These are phyloP conservation scores for Neofusicoccum umdonicola DNA, from an alignment of 2,329 filamentous ascomycete genomes.

Conservation along the genomic window DNA sequence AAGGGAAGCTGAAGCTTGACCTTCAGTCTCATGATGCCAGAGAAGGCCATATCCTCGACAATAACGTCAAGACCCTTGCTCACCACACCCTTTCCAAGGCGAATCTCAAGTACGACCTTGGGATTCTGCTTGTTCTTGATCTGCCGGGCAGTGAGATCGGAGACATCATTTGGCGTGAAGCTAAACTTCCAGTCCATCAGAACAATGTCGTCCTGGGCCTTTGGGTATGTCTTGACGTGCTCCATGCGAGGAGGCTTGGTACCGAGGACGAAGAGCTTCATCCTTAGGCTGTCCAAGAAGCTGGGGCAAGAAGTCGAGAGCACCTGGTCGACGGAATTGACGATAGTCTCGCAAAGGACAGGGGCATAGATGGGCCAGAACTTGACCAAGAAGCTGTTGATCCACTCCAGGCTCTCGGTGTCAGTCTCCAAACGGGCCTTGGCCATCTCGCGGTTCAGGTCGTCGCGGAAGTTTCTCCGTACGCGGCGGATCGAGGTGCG, in stretches of 20 bases:
- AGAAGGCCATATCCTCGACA: slow-evolving; percentile 96
- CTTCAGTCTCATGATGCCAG: slow-evolving; percentile 93
- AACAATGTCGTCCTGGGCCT: slow-evolving; percentile 89
- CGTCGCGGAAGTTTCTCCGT: slow-evolving; percentile 92
- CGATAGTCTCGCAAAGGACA: slow-evolving; percentile 85
- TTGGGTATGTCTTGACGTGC: slow-evolving; percentile 97
- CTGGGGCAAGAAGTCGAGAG: slow-evolving; percentile 86
- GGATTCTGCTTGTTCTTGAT: slow-evolving; percentile 95
- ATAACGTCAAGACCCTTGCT: slow-evolving; percentile 97
- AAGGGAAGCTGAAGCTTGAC: slow-evolving; percentile 96
- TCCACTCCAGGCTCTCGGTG: slow-evolving; percentile 93
- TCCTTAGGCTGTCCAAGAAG: slow-evolving; percentile 88
- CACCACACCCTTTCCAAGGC: slow-evolving; percentile 92
- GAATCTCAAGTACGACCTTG: slow-evolving; percentile 91
- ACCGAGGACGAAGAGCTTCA: slow-evolving; percentile 91
- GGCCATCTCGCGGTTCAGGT: slow-evolving; percentile 83
- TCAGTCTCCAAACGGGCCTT: slow-evolving; percentile 87
- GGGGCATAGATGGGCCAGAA: slow-evolving; percentile 99
- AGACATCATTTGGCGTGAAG: slow-evolving; percentile 92
- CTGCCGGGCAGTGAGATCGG: slow-evolving; percentile 86
- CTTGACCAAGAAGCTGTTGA: slow-evolving; percentile 97
- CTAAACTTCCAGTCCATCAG: slow-evolving; percentile 99
- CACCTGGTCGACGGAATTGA: slow-evolving; percentile 93
- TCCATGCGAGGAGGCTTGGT: slow-evolving; percentile 95
- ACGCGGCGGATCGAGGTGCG: slow-evolving; percentile 91